Evolutionary conservation across 345 rosid species (phyloP), one percentile per base, ranked within the genome.

Genomic region (Microcos paniculata): DNA sequence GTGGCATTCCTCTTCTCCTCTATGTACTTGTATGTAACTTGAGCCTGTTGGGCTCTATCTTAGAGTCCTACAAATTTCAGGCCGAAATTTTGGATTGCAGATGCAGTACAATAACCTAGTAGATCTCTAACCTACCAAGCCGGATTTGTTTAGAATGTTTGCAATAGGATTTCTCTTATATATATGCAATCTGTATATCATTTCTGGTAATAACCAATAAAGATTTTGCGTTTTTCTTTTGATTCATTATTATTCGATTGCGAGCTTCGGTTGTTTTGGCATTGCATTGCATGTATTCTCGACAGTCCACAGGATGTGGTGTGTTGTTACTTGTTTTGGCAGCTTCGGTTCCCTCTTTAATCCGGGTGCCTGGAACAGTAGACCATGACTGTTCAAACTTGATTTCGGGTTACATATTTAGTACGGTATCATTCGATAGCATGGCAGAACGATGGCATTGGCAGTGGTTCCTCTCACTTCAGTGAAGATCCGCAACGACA

Each of bases 51-150:
- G 53, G 8, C 56, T 67, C 38, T 67, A 45, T 14, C 21, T 53
- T 74, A 63, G 63, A 61, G 75, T 51, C 19, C 15, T 48, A 28
- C 28, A 53, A 58, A 71, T 75, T 51, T 72, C 78, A 77, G 79
- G 79, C 82, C 31, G 77, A 82, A 87, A 70, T 88, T 86, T 87
- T 89, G 85, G 83, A 73, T 83, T 83, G 85, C 85, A 64, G 76
- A 82, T 83, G 85, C 85, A 64, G 76, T 76, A 79, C 79, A 28
- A 65, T 79, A 51, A 83, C 84, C 76, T 78, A 30, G 15, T 77
- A 79, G 82, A 62, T 56, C 33, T 79, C 68, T 78, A 73, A 84
- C 69, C 71, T 61, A 57, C 4, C 15, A 4, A 49, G 73, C 71
- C 68, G 30, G 42, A 62, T 65, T 46, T 78, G 52, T 33, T 21